Evolutionary conservation across 768 basidiomycete species (phyloP), one percentile per base, ranked within the genome.

Genomic region (Suillus variegatus): DNA sequence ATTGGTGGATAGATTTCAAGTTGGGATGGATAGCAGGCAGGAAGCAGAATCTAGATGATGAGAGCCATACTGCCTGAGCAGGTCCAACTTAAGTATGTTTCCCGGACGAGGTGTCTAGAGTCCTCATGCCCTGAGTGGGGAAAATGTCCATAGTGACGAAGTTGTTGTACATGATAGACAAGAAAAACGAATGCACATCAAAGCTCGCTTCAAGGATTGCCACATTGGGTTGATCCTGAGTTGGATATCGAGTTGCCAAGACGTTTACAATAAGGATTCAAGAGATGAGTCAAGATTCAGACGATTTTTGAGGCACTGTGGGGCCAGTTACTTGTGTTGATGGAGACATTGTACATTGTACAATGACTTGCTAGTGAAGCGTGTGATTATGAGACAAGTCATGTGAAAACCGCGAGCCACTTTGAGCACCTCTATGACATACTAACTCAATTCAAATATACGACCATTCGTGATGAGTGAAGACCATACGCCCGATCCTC

Each of bases 81-180:
- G 8, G 61, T 60, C 38, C 36, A 56, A n/a, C 8, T 62, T 36
- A 52, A 56, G 12, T 62, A 58, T 25, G 18, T n/a, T 62, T 58
- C 28, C 20, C 1, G 9, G 18, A 18, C 38, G 41, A 41, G 22
- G 36, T 40, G 28, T 32, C 32, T 32, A 52, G 28, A 32, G 55
- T 56, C 13, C 16, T 38, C n/a, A n/a, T 22, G n/a, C n/a, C 36
- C 28, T 12, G 13, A 18, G 22, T 41, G 10, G 36, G 22, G 18
- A 28, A 6, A 28, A 60, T 60, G 57, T 43, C 58, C 41, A 43
- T 60, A 28, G 40, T 20, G 40, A 60, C 41, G 25, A 40, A 36
- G 56, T 28, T 18, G 10, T 40, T 57, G n/a, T 57, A 12, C 36
- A 38, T n/a, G 35, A n/a, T n/a, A 38, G 18, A 56, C 55, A 57